A percentile compares a stretch with the other conserved stretches of the same genome.
phyloP scores from a whole-genome alignment of 495 filamentous ascomycete genomes.

The Zalerion maritima region DNA sequence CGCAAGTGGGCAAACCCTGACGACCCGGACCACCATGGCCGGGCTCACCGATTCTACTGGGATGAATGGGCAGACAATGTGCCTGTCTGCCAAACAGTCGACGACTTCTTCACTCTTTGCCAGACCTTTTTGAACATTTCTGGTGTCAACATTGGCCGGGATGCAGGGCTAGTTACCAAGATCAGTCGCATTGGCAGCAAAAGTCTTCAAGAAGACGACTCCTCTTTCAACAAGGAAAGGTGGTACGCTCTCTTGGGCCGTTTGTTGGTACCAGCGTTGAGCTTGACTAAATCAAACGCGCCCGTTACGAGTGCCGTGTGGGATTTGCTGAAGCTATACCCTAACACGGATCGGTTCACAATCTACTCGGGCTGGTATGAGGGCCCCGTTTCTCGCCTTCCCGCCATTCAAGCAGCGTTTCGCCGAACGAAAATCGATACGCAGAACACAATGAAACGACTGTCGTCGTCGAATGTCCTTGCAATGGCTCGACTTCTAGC shows the following conservation, averaged over 20 bases:
- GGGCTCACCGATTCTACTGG: slow-evolving; percentile 83
- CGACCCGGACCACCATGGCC: slow-evolving; percentile 50
- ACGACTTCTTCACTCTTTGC: slow-evolving; percentile 82
- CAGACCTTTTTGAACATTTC: slow-evolving; percentile 70
- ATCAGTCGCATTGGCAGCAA: slow-evolving; percentile 66
- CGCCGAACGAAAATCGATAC: slow-evolving; percentile 62
- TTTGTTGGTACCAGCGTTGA: slow-evolving; percentile 69
- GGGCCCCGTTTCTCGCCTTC: slow-evolving; percentile 56
- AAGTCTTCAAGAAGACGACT: slow-evolving; percentile 55
- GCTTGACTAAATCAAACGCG: slow-evolving; percentile 67
- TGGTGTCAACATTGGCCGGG: slow-evolving; percentile 77
- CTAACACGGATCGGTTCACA: slow-evolving; percentile 61
- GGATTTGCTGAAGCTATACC: slow-evolving; percentile 61
- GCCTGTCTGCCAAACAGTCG: slow-evolving; percentile 75
- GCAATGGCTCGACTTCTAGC: slow-evolving; percentile 73
- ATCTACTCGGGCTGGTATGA: slow-evolving; percentile 90
- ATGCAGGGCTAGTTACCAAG: slow-evolving; percentile 61
- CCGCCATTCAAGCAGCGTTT: slow-evolving; percentile 69
- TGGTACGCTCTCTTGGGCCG: slow-evolving; percentile 75
- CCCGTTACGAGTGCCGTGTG: slow-evolving; percentile 75
- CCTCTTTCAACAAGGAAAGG: slow-evolving; percentile 47
- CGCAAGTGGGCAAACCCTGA: slow-evolving; percentile 65
- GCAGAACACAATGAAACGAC: slow-evolving; percentile 63
- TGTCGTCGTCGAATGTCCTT: slow-evolving; percentile 71
- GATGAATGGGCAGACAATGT: slow-evolving; percentile 94